Percentiles rank a stretch among this genome's conserved stretches.
Evolutionary conservation across 176 grass and related monocot species (phyloP).

Genomic region (Paspalum vaginatum): DNA sequence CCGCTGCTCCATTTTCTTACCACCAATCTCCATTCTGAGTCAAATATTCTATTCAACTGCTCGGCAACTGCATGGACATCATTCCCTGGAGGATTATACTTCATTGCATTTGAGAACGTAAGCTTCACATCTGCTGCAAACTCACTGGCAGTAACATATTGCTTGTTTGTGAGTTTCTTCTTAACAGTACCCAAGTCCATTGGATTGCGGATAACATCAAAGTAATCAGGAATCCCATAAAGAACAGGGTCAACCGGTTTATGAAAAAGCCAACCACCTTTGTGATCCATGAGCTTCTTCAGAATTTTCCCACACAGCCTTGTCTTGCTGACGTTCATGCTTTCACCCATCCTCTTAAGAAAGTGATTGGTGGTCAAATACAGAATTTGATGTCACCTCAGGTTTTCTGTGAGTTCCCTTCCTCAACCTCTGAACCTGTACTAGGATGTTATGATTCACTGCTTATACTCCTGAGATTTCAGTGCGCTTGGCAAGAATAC

Average conservation of each 20-base stretch:
- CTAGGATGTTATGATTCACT: conserved; percentile 15
- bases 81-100: conserved; percentile 84
- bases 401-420: conserved; percentile 29
- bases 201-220: conserved; percentile 69
- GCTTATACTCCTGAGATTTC: conserved; percentile 21
- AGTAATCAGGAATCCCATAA: conserved; percentile 81
- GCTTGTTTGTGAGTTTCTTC: conserved; percentile 61
- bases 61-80: conserved; percentile 75
- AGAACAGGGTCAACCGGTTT: conserved; percentile 75
- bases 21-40: conserved; percentile 63
- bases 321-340: conserved; percentile 58
- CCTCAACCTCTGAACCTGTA: conserved; percentile 32
- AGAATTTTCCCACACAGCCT: conserved; percentile 66
- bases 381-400: conserved; percentile 38
- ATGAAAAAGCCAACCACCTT: conserved; percentile 70
- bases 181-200: conserved; percentile 89
- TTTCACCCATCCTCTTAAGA: conserved; percentile 41
- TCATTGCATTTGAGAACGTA: conserved; percentile 91
- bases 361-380: conserved; percentile 5
- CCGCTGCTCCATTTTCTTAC: conserved; percentile 57
- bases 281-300: conserved; percentile 71
- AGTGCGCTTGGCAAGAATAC: conserved; percentile 11
- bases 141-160: conserved; percentile 50
- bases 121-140: conserved; percentile 77
- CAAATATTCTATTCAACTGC: conserved; percentile 64